Percentiles rank a stretch among this genome's conserved stretches.
phyloP scores from a whole-genome alignment of 2,329 filamentous ascomycete species.

The Fonsecaea monophora region DNA sequence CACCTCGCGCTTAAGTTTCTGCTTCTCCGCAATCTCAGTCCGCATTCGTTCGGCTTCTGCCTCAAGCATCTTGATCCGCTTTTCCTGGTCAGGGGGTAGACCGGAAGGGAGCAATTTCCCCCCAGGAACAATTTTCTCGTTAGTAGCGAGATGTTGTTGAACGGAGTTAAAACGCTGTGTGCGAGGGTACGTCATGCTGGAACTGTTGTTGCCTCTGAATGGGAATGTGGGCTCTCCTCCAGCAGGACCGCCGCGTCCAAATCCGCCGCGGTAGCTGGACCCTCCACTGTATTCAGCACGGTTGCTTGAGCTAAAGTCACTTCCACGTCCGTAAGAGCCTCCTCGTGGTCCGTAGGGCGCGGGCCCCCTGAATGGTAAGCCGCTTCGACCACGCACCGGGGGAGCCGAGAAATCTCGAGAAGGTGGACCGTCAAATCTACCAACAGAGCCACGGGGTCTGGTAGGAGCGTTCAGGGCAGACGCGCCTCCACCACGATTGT shows the following conservation, averaged over 20 bases:
- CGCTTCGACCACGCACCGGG: conserved; percentile 44
- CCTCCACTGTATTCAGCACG: conserved; percentile 18
- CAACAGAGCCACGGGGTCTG: conserved; percentile 52
- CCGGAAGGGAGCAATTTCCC: conserved; percentile 50
- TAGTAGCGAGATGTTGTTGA: conserved; percentile 45
- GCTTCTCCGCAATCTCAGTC: conserved; percentile 53
- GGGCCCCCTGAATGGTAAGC: conserved; percentile 45
- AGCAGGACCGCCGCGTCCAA: conserved; percentile 12
- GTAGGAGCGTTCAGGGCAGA: conserved; percentile 56
- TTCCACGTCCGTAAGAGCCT: conserved; percentile 29
- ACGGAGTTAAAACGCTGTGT: conserved; percentile 49
- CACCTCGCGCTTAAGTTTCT: conserved; percentile 50
- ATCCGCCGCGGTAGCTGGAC: conserved; percentile 15
- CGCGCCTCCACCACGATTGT: conserved; percentile 49
- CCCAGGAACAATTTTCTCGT: conserved; percentile 49
- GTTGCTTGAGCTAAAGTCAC: conserved; percentile 26
- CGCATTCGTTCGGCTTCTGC: conserved; percentile 54
- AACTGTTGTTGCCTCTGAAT: conserved; percentile 46
- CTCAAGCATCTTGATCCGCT: conserved; percentile 54
- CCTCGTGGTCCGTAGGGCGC: conserved; percentile 45
- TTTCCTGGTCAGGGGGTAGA: conserved; percentile 51
- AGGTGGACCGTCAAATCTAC: conserved; percentile 42
- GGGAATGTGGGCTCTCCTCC: conserved; percentile 44
- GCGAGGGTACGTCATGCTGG: conserved; percentile 48
- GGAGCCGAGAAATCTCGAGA: conserved; percentile 42